Percentiles rank a stretch among this genome's conserved stretches.
Conservation (phyloP, 2,329 filamentous ascomycete species). For the Trichoderma afroharzianum region DNA sequence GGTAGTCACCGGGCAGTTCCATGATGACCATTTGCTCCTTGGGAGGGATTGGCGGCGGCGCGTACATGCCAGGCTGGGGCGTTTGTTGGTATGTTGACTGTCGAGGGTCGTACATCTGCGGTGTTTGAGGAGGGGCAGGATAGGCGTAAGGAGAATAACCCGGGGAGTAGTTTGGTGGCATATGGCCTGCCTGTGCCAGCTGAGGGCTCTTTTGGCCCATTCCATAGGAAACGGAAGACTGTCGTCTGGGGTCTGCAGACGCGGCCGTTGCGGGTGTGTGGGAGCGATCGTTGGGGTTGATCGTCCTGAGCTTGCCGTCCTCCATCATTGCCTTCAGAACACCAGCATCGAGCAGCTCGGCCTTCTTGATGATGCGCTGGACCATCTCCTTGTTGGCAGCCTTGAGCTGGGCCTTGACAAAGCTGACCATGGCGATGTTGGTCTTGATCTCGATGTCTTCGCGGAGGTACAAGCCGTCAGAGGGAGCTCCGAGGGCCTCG, state of each 20-base stretch:
- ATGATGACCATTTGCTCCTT: constrained; percentile 30
- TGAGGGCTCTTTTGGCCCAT: not conserved
- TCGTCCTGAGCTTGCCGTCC: constrained; percentile 58
- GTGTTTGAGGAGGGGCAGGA: constrained; percentile 7
- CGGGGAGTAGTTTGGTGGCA: constrained; percentile 37
- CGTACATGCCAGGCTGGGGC: constrained; percentile 21
- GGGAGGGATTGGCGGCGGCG: constrained; percentile 26
- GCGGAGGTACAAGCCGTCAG: constrained; percentile 63
- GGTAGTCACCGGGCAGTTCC: constrained; percentile 50
- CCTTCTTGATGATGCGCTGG: constrained; percentile 66
- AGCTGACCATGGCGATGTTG: constrained; percentile 61
- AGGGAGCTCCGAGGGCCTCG: constrained; percentile 54
- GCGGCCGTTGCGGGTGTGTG: constrained; percentile 25
- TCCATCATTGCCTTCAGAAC: constrained; percentile 65
- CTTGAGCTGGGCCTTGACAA: constrained; percentile 65
- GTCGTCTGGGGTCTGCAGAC: constrained; percentile 2
- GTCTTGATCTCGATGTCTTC: constrained; percentile 70
- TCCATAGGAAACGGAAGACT: not conserved
- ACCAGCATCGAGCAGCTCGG: constrained; percentile 64
- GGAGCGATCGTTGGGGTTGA: constrained; percentile 52
- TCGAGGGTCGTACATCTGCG: constrained; percentile 18
- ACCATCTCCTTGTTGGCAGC: constrained; percentile 66
- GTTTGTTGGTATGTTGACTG: constrained; percentile 19
- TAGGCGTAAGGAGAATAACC: constrained; percentile 20
- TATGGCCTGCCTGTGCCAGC: constrained; percentile 1